These are phyloP conservation scores for Diospyros lotus DNA, from an alignment of 148 eudicot genomes.

Conservation along the genomic window DNA sequence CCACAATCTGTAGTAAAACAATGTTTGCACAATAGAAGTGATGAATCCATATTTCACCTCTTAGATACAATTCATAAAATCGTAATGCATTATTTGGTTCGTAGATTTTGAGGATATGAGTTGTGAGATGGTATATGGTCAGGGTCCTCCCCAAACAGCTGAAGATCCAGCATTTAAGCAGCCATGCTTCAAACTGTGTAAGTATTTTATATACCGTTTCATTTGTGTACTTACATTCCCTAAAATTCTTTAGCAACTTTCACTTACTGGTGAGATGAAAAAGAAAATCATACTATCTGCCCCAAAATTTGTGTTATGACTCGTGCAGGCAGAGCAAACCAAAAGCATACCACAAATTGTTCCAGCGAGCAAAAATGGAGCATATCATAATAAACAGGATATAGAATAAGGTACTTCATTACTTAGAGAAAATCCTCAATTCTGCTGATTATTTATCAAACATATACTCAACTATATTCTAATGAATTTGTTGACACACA, in stretches of 20 bases:
- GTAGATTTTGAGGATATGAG: conserved; percentile 64
- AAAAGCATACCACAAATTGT: conserved; percentile 36
- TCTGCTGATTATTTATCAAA: conserved; percentile 9
- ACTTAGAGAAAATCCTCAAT: background rate
- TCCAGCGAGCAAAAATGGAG: conserved; percentile 17
- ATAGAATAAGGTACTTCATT: background rate
- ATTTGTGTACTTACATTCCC: background rate
- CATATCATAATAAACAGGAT: background rate
- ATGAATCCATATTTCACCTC: background rate
- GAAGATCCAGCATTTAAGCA: conserved; percentile 25
- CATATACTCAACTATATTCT: background rate
- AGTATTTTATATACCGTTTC: conserved; percentile 6
- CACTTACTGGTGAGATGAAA: background rate
- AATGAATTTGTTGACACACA: background rate
- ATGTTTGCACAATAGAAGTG: background rate
- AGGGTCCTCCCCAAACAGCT: conserved; percentile 10
- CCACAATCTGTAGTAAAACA: background rate
- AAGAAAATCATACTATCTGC: background rate
- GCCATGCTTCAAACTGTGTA: conserved; percentile 20
- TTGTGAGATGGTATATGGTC: conserved; percentile 24
- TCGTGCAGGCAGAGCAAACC: conserved; percentile 45
- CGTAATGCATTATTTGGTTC: background rate
- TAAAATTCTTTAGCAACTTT: background rate
- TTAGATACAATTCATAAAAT: background rate
- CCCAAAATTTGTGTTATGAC: conserved; percentile 3